phyloP scores from a whole-genome alignment of 495 filamentous ascomycete species.

The Penicillium nucicola region DNA sequence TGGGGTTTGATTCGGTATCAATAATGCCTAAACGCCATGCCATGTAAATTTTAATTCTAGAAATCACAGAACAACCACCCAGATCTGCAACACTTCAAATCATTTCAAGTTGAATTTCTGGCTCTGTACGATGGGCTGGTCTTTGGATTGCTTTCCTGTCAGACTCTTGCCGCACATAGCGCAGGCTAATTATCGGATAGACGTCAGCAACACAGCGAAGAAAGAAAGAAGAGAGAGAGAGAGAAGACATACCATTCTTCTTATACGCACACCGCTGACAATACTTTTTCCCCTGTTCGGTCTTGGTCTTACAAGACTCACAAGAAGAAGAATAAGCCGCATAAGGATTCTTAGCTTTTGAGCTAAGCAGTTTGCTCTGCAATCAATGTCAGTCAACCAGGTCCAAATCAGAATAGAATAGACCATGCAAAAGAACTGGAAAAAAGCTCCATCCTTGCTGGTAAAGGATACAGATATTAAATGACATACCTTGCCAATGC shows the following conservation, averaged over 20 bases:
- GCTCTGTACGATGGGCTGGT: constrained; percentile 55
- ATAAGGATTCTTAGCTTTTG: constrained; percentile 67
- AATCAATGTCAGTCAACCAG: neutral
- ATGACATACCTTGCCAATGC: constrained; percentile 33
- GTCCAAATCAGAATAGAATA: neutral
- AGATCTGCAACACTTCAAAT: constrained; percentile 10
- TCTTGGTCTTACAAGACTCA: constrained; percentile 61
- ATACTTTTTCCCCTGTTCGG: constrained; percentile 57
- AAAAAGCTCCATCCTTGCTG: too few species aligned
- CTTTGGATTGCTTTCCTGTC: constrained; percentile 43
- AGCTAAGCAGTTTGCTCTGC: constrained; percentile 66
- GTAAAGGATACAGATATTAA: neutral
- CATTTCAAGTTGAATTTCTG: constrained; percentile 66
- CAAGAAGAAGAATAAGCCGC: constrained; percentile 64
- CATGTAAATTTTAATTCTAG: constrained; percentile 1
- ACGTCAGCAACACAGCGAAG: neutral
- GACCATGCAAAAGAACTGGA: neutral
- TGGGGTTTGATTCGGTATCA: neutral
- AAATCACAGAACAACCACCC: neutral
- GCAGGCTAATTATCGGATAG: constrained; percentile 52
- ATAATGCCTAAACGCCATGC: constrained; percentile 19
- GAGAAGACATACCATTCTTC: constrained; percentile 49
- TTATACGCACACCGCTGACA: constrained; percentile 69
- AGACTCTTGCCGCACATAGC: constrained; percentile 63
- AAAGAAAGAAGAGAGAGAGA: neutral